Base-by-base conservation (phyloP, 352 stramenopile genomes). In the Stramenopiles sp. region DNA sequence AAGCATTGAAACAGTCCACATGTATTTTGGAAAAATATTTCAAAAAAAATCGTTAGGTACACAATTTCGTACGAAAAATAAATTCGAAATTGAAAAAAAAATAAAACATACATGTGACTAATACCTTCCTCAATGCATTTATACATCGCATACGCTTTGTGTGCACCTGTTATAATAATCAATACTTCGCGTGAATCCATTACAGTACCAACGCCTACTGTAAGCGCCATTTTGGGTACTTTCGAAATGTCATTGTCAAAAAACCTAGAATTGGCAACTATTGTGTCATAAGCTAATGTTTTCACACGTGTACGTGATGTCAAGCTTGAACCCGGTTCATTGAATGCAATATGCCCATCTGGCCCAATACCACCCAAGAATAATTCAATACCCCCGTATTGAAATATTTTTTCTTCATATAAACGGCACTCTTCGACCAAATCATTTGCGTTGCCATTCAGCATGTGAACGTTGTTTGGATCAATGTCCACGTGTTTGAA, bases 311-410 rank as follows among this genome's bases (percentile, higher is more conserved):
- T 79, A 10, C 59, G 58, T 8, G 64, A 77, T 23, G 47, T 44
- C 26, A 79, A 50, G 6, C 61, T 77, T 20, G 58, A 72, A 19
- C 69, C 69, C 0, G 67, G 66, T 48, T 84, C 67, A 44, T 84
- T 84, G 60, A 84, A 84, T 7, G 67, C 69, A 49, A 84, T 81
- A 56, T 84, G 69, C 19, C 69, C 68, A 47, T 83, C 68, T n/a
- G 65, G 68, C 0, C 69, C 69, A 44, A 84, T 81, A 32, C 69
- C 68, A n/a, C 68, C 67, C 2, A 84, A 49, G 47, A 80, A 84
- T 8, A 84, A 62, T 52, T 80, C 66, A 37, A 84, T 84, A 23
- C 69, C 68, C 17, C 69, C 69, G 15, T 58, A 50, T 2, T 45
- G 40, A n/a, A 50, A 47, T 48, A 84, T 77, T 48, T 76, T 67